Base-by-base conservation (phyloP, 352 stramenopile species). In the Globisporangium takayamanum region DNA sequence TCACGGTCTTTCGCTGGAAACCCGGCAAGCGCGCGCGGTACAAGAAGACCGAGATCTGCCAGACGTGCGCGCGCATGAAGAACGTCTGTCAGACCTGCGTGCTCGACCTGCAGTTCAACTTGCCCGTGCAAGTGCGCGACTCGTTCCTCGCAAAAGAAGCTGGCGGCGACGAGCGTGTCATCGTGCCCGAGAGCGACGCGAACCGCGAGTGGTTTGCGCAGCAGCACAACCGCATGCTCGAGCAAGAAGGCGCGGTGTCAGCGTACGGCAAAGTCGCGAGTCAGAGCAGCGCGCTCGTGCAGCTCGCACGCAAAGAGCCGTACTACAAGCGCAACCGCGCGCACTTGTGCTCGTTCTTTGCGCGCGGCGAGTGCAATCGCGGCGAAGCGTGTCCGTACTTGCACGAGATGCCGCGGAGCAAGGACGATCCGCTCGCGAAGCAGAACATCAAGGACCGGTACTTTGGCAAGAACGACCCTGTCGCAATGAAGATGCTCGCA, bases 81-180 rank as follows among this genome's bases (percentile, higher is more conserved):
- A 99, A 99, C 76, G 95, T 99, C 6, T 99, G 97, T 73, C 97
- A 99, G 80, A 97, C 96, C 0, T 99, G 97, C 60, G 95, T 99
- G 49, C 89, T 99, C 53, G 97, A 99, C 75, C 75, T 99, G 63
- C 94, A 98, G 72, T 99, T 98, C 70, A 97, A 98, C 69, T 71
- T 98, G 41, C 93, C 93, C 0, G 94, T 98, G 50, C 89, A 97
- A 66, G 92, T 98, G 50, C 82, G 95, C 26, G 95, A 98, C 71
- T 73, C 88, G 42, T 87, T 98, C 55, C 65, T 95, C 62, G 74
- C 80, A 12, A 75, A 63, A 22, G 80, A 76, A 28, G 57, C 73
- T 50, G 52, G 66, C 39, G 55, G 66, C 22, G 64, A 80, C 10
- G 67, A 78, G 44, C 57, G 82, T 18, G 70, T 93, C 26, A 84